Percentiles rank a stretch among this genome's conserved stretches.
phyloP scores from a whole-genome alignment of 2,329 filamentous ascomycete species.

The Aspergillus udagawae region DNA sequence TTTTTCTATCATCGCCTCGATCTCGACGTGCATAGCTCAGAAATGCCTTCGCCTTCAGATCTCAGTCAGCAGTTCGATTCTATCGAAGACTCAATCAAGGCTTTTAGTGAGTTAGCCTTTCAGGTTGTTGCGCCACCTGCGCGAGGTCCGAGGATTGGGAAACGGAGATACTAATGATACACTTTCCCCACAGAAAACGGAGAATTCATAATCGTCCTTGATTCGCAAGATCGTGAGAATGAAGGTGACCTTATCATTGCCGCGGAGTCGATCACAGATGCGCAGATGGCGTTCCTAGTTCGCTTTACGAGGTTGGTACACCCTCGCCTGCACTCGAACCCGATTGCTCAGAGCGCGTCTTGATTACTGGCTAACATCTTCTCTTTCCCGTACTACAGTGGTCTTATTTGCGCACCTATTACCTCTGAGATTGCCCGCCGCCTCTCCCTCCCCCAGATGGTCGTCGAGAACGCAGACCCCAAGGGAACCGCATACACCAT shows the following conservation, averaged over 20 bases:
- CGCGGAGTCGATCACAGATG: conserved; percentile 73
- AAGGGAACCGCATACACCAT: conserved; percentile 92
- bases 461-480: conserved; percentile 71
- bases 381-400: conserved; percentile 45
- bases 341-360: not conserved
- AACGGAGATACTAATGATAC: conserved; percentile 3
- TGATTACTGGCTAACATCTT: not conserved
- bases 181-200: conserved; percentile 57
- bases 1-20: not conserved
- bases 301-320: conserved; percentile 64
- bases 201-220: conserved; percentile 94
- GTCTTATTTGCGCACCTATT: conserved; percentile 87
- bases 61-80: conserved; percentile 36
- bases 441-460: conserved; percentile 87
- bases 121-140: not conserved
- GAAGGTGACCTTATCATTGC: conserved; percentile 98
- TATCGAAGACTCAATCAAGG: conserved; percentile 40
- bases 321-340: not conserved
- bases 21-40: not conserved
- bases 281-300: conserved; percentile 95
- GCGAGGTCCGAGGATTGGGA: not conserved
- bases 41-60: conserved; percentile 35
- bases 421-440: conserved; percentile 62
- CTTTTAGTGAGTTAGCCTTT: conserved; percentile 34
- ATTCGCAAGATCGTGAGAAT: conserved; percentile 89